Percentiles rank a stretch among this genome's conserved stretches.
phyloP scores from a whole-genome alignment of 116 monocot species.

The Zostera marina region DNA sequence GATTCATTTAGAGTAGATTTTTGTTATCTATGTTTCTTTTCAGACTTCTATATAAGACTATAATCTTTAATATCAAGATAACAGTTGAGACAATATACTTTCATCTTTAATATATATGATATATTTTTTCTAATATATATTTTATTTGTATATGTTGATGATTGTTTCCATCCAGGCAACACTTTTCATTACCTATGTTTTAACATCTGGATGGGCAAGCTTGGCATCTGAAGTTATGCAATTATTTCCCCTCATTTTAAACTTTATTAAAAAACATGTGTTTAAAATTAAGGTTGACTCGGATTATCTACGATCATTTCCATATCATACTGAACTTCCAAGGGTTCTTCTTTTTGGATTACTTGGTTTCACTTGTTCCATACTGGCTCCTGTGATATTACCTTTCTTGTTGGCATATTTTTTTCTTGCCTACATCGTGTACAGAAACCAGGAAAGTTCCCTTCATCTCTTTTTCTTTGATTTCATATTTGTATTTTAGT shows the following conservation, averaged over 20 bases:
- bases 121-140: neutral
- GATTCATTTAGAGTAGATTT: too few species aligned
- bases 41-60: too few species aligned
- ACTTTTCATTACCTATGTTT: conserved; percentile 89
- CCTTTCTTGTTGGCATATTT: conserved; percentile 91
- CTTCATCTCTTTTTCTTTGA: neutral
- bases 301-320: conserved; percentile 50
- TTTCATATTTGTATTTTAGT: too few species aligned
- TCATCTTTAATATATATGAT: neutral
- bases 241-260: conserved; percentile 47
- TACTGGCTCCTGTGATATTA: conserved; percentile 83
- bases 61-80: neutral
- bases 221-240: conserved; percentile 80
- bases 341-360: conserved; percentile 72
- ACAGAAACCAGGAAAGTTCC: conserved; percentile 67
- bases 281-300: conserved; percentile 15
- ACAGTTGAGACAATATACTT: neutral
- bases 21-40: too few species aligned
- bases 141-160: neutral
- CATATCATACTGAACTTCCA: conserved; percentile 92
- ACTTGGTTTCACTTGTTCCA: conserved; percentile 75
- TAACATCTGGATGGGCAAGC: conserved; percentile 95
- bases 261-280: conserved; percentile 44
- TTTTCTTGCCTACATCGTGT: conserved; percentile 74
- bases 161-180: conserved; percentile 61